phyloP scores from a whole-genome alignment of 306 rosid species.

The Elaeagnus macrophylla region DNA sequence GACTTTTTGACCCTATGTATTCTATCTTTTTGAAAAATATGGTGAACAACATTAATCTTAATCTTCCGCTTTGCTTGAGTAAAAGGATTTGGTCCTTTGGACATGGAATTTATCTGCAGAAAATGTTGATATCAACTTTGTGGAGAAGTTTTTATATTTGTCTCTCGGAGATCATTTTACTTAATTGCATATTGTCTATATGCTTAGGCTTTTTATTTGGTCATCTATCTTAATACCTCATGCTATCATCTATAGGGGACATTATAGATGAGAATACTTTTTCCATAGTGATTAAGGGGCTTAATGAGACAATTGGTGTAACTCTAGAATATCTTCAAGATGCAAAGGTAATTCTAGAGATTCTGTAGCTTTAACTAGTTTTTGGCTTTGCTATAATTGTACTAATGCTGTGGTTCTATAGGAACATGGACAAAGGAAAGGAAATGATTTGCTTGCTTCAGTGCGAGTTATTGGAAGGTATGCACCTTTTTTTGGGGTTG shows the following conservation, averaged over 20 bases:
- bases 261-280: slow-evolving; percentile 48
- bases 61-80: no score
- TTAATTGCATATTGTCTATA: no score
- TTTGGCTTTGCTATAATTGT: slow-evolving; percentile 9
- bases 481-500: neutral
- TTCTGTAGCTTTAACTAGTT: slow-evolving; percentile 16
- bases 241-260: slow-evolving; percentile 29
- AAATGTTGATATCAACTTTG: no score
- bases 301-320: slow-evolving; percentile 65
- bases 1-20: neutral
- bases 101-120: no score
- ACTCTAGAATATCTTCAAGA: slow-evolving; percentile 85
- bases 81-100: no score
- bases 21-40: neutral
- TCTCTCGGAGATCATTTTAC: no score
- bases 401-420: slow-evolving; percentile 30
- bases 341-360: slow-evolving; percentile 53
- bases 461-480: slow-evolving; percentile 92
- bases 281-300: slow-evolving; percentile 52
- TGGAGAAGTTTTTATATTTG: no score
- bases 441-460: slow-evolving; percentile 88
- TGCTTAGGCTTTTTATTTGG: slow-evolving; percentile 3
- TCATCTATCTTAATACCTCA: slow-evolving; percentile 12
- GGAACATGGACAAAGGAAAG: slow-evolving; percentile 78
- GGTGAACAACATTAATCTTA: no score